Conservation (phyloP, 1,284 basidiomycete genomes). For the Coriolopsis trogii region DNA sequence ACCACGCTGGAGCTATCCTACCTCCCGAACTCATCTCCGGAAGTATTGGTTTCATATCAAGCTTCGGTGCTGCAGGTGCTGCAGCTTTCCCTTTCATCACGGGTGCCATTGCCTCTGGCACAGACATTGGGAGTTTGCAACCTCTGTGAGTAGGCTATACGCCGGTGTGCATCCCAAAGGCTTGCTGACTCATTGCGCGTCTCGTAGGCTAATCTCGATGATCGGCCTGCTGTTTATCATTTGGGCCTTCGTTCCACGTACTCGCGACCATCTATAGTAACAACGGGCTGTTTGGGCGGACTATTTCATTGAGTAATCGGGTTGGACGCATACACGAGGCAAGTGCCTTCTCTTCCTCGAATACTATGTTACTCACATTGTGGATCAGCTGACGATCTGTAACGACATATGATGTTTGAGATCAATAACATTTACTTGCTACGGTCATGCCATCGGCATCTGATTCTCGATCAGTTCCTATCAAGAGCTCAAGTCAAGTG, state of each 20-base stretch:
- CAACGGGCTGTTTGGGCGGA: no score
- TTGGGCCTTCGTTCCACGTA: slow-evolving; percentile 47
- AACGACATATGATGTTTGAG: no score
- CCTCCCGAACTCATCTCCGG: slow-evolving; percentile 55
- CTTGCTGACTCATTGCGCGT: not conserved
- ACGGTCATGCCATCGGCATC: no score
- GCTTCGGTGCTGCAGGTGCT: slow-evolving; percentile 53
- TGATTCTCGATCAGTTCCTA: no score
- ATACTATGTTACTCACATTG: no score
- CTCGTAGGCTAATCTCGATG: slow-evolving; percentile 49
- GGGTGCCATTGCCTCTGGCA: slow-evolving; percentile 51
- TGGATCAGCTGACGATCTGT: no score
- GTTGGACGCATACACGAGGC: no score
- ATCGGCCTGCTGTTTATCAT: slow-evolving; percentile 45
- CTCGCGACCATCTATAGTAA: not conserved
- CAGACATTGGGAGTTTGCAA: slow-evolving; percentile 55
- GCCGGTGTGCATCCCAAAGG: not conserved
- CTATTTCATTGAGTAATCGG: no score
- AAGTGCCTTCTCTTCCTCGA: no score
- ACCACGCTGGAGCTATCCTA: slow-evolving; percentile 48
- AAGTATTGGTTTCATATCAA: slow-evolving; percentile 58
- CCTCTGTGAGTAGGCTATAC: slow-evolving; percentile 49
- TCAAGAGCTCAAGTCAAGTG: no score
- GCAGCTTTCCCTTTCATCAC: slow-evolving; percentile 60
- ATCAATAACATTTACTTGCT: no score